Evolutionary conservation across 1,284 basidiomycete genomes (phyloP).

Genomic region (Omphalotus olearius): DNA sequence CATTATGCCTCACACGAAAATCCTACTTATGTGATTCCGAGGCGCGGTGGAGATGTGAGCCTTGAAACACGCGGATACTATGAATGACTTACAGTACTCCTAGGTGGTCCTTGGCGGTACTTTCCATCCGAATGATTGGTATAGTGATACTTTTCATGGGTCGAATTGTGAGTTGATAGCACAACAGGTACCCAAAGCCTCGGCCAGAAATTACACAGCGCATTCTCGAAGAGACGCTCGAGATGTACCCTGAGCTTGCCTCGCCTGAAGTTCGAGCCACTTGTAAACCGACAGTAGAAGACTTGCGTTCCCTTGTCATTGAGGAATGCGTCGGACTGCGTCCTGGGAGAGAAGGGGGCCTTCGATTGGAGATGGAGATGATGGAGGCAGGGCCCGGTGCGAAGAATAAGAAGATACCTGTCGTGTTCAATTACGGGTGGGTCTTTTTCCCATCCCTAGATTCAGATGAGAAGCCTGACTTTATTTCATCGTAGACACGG

Average conservation of each 20-base stretch:
- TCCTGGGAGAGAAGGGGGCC: constrained; percentile 68
- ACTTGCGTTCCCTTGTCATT: constrained; percentile 57
- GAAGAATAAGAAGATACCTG: constrained; percentile 23
- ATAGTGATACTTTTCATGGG: not conserved
- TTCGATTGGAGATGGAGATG: constrained; percentile 49
- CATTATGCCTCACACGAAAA: constrained; percentile 34
- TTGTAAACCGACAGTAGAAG: constrained; percentile 49
- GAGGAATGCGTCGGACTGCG: constrained; percentile 75
- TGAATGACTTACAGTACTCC: too few species aligned
- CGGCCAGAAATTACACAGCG: constrained; percentile 56
- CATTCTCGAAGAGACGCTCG: constrained; percentile 55
- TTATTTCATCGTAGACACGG: constrained; percentile 30
- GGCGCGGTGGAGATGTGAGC: constrained; percentile 58
- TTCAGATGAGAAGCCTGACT: constrained; percentile 8
- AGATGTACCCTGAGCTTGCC: constrained; percentile 63
- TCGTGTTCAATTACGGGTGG: constrained; percentile 54
- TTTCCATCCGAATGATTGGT: constrained; percentile 11
- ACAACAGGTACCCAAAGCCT: constrained; percentile 47
- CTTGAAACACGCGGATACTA: constrained; percentile 8
- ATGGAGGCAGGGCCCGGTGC: constrained; percentile 12
- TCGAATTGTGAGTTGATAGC: not conserved
- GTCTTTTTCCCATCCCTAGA: constrained; percentile 30
- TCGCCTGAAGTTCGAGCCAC: constrained; percentile 48
- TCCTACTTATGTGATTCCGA: constrained; percentile 65
- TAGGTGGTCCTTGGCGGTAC: constrained; percentile 14